Evolutionary conservation across 1,139 yeast genomes (phyloP).

Genomic region (Saccharomyces uvarum): DNA sequence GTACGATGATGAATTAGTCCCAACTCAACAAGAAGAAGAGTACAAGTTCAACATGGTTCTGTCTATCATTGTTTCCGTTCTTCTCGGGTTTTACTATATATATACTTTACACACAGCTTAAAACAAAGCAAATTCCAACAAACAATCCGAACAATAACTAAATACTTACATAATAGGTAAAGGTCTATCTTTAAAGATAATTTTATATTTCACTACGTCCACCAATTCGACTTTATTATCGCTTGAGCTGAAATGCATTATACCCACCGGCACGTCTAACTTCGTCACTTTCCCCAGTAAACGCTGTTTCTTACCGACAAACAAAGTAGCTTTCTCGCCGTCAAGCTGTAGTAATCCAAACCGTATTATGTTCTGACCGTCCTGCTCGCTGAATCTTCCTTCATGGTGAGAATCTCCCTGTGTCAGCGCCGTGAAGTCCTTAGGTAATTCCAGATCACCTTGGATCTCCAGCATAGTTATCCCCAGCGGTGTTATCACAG

Average conservation of each 20-base stretch:
- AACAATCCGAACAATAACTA: background rate
- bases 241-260: constrained; percentile 40
- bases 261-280: constrained; percentile 54
- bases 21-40: constrained; percentile 26
- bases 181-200: constrained; percentile 59
- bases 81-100: constrained; percentile 3
- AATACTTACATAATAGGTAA: constrained; percentile 57
- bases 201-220: constrained; percentile 51
- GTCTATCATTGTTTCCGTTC: constrained; percentile 1
- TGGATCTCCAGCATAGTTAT: constrained; percentile 59
- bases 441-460: constrained; percentile 57
- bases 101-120: background rate
- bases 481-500: constrained; percentile 44
- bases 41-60: constrained; percentile 19
- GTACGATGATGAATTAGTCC: constrained; percentile 26
- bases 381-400: constrained; percentile 29
- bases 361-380: constrained; percentile 39
- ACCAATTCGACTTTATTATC: constrained; percentile 39
- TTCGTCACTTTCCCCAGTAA: constrained; percentile 50
- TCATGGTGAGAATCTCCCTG: constrained; percentile 22
- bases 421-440: constrained; percentile 29
- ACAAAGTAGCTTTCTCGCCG: constrained; percentile 46
- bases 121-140: background rate
- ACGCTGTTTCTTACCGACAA: constrained; percentile 60
- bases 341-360: constrained; percentile 56